These are phyloP conservation scores for Rhizoclosmatium sp. DNA, from an alignment of 192 early-diverging fungal genomes.

Conservation along the genomic window DNA sequence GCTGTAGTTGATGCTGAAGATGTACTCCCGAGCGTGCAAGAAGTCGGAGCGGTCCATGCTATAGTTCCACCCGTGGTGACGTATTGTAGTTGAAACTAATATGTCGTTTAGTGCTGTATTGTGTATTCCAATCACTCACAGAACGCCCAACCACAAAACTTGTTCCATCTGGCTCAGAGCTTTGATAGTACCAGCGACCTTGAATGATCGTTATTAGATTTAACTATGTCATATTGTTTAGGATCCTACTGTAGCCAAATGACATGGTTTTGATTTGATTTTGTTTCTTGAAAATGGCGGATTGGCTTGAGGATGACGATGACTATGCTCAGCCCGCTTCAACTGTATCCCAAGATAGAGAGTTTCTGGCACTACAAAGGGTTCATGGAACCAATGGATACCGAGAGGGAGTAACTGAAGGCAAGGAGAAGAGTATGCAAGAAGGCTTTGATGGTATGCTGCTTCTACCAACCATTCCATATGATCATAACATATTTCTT, in stretches of 20 bases:
- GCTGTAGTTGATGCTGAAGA: constrained; percentile 1
- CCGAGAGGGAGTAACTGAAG: constrained; percentile 40
- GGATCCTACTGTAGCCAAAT: not conserved
- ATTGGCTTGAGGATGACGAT: not conserved
- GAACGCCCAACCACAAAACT: constrained; percentile 16
- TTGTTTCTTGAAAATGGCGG: not conserved
- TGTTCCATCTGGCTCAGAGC: constrained; percentile 26
- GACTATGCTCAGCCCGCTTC: not conserved
- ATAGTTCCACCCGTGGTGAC: not conserved
- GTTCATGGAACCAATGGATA: constrained; percentile 35
- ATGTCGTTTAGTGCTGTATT: not conserved
- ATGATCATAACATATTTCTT: too few species aligned
- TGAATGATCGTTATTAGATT: not conserved
- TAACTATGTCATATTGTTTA: not conserved
- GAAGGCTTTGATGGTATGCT: constrained; percentile 32
- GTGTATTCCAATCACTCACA: not conserved
- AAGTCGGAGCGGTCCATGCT: constrained; percentile 5
- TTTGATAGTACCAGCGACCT: constrained; percentile 24
- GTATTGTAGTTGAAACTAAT: not conserved
- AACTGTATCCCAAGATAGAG: not conserved
- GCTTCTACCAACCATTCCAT: too few species aligned
- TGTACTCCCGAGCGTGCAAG: not conserved
- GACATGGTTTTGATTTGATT: not conserved
- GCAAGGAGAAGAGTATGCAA: constrained; percentile 38
- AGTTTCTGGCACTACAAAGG: constrained; percentile 34